These are phyloP conservation scores for Geranium rotundifolium DNA, from an alignment of 345 rosid species.

Conservation along the genomic window DNA sequence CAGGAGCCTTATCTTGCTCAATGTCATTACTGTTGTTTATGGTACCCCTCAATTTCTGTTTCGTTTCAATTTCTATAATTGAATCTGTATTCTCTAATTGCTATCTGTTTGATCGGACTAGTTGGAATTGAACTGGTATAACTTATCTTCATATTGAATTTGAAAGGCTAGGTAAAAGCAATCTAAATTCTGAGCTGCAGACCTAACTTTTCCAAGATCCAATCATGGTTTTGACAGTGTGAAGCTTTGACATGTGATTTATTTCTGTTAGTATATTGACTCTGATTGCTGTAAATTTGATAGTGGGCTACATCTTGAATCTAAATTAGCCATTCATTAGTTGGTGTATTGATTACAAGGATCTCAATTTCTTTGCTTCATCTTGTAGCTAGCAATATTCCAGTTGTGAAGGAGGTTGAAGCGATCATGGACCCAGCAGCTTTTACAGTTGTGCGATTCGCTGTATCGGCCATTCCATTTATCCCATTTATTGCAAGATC, in stretches of 20 bases:
- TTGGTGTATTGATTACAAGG: background rate
- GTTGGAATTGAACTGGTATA: too few relatives aligned
- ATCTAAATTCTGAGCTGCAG: too few relatives aligned
- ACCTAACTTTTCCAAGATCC: too few relatives aligned
- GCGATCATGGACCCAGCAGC: slow-evolving; percentile 37
- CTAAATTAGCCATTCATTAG: background rate
- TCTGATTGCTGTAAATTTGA: background rate
- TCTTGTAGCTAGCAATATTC: slow-evolving; percentile 44
- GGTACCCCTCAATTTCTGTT: slow-evolving; percentile 15
- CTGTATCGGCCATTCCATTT: slow-evolving; percentile 42
- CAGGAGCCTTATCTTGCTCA: slow-evolving; percentile 44
- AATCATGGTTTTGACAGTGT: too few relatives aligned
- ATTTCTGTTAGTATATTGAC: too few relatives aligned
- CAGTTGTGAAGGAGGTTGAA: slow-evolving; percentile 53
- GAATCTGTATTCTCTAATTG: too few relatives aligned
- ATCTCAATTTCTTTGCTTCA: slow-evolving; percentile 1
- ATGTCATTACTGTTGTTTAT: slow-evolving; percentile 35
- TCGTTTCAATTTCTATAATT: too few relatives aligned
- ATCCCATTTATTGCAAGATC: slow-evolving; percentile 35
- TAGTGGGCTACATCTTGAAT: background rate
- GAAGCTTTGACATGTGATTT: too few relatives aligned
- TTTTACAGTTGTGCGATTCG: slow-evolving; percentile 43
- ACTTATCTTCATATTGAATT: too few relatives aligned
- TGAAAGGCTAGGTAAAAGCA: too few relatives aligned
- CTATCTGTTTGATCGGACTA: too few relatives aligned